Base-by-base conservation (phyloP, 2,329 filamentous ascomycete species). In the Teratosphaeria destructans region DNA sequence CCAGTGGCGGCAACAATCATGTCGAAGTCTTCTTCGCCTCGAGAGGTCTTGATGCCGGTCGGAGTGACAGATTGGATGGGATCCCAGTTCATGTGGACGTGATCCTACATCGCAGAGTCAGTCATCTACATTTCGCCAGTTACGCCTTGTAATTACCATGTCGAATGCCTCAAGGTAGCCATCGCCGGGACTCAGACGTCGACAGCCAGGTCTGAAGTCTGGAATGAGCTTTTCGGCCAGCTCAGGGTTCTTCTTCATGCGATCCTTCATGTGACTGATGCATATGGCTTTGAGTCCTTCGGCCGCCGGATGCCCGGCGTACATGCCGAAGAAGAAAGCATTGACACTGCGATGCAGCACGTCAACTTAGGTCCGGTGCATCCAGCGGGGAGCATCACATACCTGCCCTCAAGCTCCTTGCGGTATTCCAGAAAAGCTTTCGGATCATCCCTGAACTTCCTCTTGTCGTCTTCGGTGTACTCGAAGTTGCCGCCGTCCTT, bases 131-230 rank as follows among this genome's bases (percentile, higher is more conserved):
- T 3, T 26, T 5, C 16, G 29, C 19, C 52, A 53, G 4, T 11
- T 3, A 14, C 19, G 23, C 23, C 6, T 14, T 12, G 19, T 23
- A 19, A 23, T 52, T 29, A 53, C 55, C 35, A 14, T 14, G n/a
- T 27, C 66, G 54, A 79, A 66, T 76, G 78, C 75, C 64, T 80
- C 76, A 16, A 81, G 74, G 62, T 78, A 81, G 0, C 78, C 78
- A 34, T 76, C 75, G 0, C 78, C 79, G 0, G 79, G 79, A 0
- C 78, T 79, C n/a, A 79, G 63, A 3, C 79, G 72, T 6, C 78
- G 71, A 58, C 78, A 81, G 1, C 77, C 78, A 3, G 74, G 75
- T 1, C 73, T 68, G 58, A 75, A 77, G 5, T 66, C 67, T 0
- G 75, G 75, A 2, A 76, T 65, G 3, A 77, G 65, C n/a, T 69